Evolutionary conservation across 306 rosid genomes (phyloP), one percentile per base, ranked within the genome.

Genomic region (Glycine latifolia): DNA sequence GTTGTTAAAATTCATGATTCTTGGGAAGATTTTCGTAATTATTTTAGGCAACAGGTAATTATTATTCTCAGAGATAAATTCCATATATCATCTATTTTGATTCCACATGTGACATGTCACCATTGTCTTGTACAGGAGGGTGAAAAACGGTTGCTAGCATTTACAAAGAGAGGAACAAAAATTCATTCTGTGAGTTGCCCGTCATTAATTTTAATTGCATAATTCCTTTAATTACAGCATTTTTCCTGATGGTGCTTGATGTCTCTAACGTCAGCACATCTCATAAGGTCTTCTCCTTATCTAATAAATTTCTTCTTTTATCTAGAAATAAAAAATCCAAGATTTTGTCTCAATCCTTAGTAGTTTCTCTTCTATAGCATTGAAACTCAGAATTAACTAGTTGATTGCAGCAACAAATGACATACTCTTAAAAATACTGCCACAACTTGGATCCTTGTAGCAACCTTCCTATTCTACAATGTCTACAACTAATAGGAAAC

Each of bases 91-190:
- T 55, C 52, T 50, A 54, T 8, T 76, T 86, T 78, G 72, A 71
- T 77, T 81, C 47, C 15, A 52, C 70, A 26, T 1, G 26, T 72
- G 48, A 65, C 71, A 14, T 65, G 71, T 37, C 62, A 31, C 12
- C 48, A 14, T 76, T 76, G 12, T 82, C 73, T 84, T 52, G 66
- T 71, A 31, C 88, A 92, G 99, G 95, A 90, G 8, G 99, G 97
- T 17, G 91, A 91, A 82, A 95, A 93, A 79, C 91, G 97, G 76
- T 63, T 95, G 89, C 92, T 92, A 58, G 97, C 99, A 62, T 95
- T 95, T 85, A 92, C 99, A 33, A 92, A 90, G 89, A 89, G 92
- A 75, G 97, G 95, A 82, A 95, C 97, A 46, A 79, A 87, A 74
- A 78, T 87, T 81, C 99, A 95, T 82, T 91, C 95, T 0, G 31